A percentile compares a stretch with the other conserved stretches of the same genome.
Conservation (phyloP, 148 eudicot species). For the Dianthus caryophyllus region DNA sequence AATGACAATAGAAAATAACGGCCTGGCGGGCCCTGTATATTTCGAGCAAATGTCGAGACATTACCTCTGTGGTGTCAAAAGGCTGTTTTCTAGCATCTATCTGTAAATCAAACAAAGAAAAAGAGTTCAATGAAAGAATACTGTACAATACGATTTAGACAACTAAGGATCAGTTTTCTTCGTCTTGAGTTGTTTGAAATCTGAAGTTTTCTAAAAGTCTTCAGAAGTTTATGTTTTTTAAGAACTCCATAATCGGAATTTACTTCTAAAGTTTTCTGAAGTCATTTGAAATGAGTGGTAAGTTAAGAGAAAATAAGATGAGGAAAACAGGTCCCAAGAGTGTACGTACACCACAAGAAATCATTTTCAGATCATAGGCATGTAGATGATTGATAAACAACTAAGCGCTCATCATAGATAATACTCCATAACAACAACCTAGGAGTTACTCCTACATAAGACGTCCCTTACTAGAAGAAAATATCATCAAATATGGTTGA, state of each 20-base stretch:
- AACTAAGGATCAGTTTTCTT: too few relatives aligned
- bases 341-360: background rate
- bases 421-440: background rate
- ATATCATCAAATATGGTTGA: background rate
- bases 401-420: background rate
- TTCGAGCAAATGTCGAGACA: background rate
- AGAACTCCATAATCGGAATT: too few relatives aligned
- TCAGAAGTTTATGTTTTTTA: too few relatives aligned
- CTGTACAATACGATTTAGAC: background rate
- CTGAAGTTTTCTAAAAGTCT: too few relatives aligned
- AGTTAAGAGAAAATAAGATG: too few relatives aligned
- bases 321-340: too few relatives aligned
- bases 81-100: constrained; percentile 59
- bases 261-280: too few relatives aligned
- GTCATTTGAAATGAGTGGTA: too few relatives aligned
- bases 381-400: background rate
- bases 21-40: background rate
- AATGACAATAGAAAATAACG: background rate
- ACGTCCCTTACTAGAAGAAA: background rate
- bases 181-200: too few relatives aligned
- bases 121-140: background rate
- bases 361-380: background rate
- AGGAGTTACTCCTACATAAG: background rate
- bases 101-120: constrained; percentile 33
- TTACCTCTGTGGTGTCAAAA: constrained; percentile 54